These are phyloP conservation scores for Purshia tridentata DNA, from an alignment of 306 rosid species.

Conservation along the genomic window DNA sequence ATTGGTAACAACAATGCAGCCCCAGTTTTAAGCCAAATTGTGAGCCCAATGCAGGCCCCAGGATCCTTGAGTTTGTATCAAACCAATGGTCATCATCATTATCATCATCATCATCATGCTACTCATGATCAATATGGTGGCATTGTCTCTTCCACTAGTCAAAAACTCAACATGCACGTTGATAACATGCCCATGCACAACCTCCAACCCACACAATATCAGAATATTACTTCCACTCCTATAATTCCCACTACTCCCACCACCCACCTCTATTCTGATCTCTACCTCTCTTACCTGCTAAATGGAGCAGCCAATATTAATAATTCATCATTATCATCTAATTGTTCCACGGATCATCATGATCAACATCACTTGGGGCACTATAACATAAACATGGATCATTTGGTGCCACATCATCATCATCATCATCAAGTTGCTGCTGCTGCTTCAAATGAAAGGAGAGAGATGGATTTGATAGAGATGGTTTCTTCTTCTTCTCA, in stretches of 20 bases:
- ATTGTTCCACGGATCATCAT: conserved; percentile 23
- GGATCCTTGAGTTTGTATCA: too few species aligned
- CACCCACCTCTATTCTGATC: conserved; percentile 43
- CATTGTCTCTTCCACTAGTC: too few species aligned
- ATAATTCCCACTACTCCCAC: neutral
- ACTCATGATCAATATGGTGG: too few species aligned
- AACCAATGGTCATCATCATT: too few species aligned
- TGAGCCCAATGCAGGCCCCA: conserved; percentile 4
- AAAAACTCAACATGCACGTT: conserved; percentile 4
- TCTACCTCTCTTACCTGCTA: conserved; percentile 49
- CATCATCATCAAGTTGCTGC: conserved; percentile 9
- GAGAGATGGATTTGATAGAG: conserved; percentile 70
- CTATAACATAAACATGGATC: conserved; percentile 20
- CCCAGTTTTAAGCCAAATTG: too few species aligned
- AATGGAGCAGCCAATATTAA: conserved; percentile 34
- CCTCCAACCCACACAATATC: neutral
- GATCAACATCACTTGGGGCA: conserved; percentile 5
- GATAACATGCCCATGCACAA: neutral
- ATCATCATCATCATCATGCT: too few species aligned
- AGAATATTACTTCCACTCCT: neutral
- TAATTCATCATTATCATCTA: conserved; percentile 19
- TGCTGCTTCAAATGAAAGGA: conserved; percentile 25
- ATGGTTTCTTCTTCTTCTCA: conserved; percentile 45
- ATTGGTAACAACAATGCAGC: neutral
- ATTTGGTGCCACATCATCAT: conserved; percentile 15